Conservation (phyloP, 106 monocot species). For the Alisma plantagoaquatica region DNA sequence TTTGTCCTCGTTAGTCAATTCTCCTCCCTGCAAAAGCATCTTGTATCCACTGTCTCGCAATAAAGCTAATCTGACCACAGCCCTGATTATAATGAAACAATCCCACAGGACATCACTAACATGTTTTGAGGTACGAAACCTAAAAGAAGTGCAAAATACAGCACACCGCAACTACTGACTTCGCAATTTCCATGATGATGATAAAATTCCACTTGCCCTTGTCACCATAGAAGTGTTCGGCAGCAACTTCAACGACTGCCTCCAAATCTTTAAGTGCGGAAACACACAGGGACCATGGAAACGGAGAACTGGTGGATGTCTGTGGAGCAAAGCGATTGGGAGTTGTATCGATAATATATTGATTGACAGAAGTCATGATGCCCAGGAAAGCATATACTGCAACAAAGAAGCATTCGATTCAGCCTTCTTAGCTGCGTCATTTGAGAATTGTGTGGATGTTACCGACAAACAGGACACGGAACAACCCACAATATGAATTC, state of each 20-base stretch:
- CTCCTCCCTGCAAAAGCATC: slow-evolving; percentile 94
- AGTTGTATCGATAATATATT: slow-evolving; percentile 70
- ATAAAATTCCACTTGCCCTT: slow-evolving; percentile 91
- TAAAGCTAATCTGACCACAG: slow-evolving; percentile 54
- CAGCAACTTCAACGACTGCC: slow-evolving; percentile 79
- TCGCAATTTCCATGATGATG: slow-evolving; percentile 43
- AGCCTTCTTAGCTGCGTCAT: no score
- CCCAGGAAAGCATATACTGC: slow-evolving; percentile 86
- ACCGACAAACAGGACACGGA: no score
- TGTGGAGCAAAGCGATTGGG: slow-evolving; percentile 11
- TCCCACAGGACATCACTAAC: no score
- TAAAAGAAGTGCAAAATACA: no score
- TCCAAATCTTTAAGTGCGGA: slow-evolving; percentile 73
- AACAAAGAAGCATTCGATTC: no score
- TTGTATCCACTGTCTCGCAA: slow-evolving; percentile 72
- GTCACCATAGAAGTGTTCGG: slow-evolving; percentile 66
- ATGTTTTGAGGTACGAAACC: no score
- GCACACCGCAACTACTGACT: no score
- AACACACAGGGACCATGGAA: slow-evolving; percentile 65
- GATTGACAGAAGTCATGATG: slow-evolving; percentile 60
- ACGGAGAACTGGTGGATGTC: slow-evolving; percentile 10
- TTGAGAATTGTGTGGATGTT: no score
- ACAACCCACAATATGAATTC: no score
- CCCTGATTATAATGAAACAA: slow-evolving; percentile 28
- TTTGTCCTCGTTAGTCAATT: slow-evolving; percentile 30